A percentile compares a stretch with the other conserved stretches of the same genome.
Conservation (phyloP, 2,329 filamentous ascomycete genomes). For the Monilinia laxa region DNA sequence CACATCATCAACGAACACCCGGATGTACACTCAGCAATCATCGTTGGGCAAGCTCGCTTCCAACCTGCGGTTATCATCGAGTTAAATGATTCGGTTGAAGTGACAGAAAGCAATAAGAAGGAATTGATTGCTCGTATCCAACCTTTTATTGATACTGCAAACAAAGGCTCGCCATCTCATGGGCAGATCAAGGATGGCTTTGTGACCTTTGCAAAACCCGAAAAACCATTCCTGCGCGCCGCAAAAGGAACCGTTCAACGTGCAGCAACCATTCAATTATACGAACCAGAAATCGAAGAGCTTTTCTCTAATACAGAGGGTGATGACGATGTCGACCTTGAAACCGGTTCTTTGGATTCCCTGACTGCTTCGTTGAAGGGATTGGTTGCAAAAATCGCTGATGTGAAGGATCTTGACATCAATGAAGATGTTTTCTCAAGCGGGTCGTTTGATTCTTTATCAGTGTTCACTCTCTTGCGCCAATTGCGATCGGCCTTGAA, state of each 20-base stretch:
- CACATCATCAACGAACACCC: constrained; percentile 7
- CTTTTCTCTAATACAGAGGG: constrained; percentile 16
- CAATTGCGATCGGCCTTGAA: constrained; percentile 19
- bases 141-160: constrained; percentile 22
- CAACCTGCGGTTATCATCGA: constrained; percentile 27
- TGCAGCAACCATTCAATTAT: constrained; percentile 17
- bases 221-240: constrained; percentile 24
- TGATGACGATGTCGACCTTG: constrained; percentile 1
- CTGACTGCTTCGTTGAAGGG: constrained; percentile 7
- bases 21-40: constrained; percentile 15
- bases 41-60: constrained; percentile 31
- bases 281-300: constrained; percentile 25
- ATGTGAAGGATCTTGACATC: background rate
- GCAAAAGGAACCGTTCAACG: constrained; percentile 27
- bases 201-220: constrained; percentile 18
- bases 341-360: constrained; percentile 7
- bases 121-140: constrained; percentile 32
- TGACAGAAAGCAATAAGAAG: constrained; percentile 1
- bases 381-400: constrained; percentile 12
- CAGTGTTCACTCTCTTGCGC: constrained; percentile 21
- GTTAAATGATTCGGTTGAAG: background rate
- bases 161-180: constrained; percentile 20
- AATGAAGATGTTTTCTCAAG: constrained; percentile 19
- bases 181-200: constrained; percentile 12
- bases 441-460: constrained; percentile 22